Base-by-base conservation (phyloP, 257 asterid species). In the Leptodermis oblonga region DNA sequence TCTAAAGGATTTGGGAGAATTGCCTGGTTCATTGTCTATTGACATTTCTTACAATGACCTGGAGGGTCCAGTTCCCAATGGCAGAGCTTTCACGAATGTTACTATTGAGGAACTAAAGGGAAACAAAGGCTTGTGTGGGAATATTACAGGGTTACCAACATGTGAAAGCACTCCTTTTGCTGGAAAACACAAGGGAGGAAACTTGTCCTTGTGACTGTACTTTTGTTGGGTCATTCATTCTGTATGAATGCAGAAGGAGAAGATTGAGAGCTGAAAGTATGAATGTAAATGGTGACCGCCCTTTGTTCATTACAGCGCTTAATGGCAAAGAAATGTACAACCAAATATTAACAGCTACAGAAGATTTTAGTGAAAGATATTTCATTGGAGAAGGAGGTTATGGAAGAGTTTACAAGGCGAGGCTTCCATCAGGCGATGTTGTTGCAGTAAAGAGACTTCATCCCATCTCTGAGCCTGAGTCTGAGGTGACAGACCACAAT, bases 21-120 rank as follows among this genome's bases (percentile, higher is more conserved):
- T 76, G 43, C 6, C 67, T 22, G 69, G 81, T 56, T 78, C 82
- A 46, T 28, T 41, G 23, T 67, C 51, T 13, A 61, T 83, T 9
- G 67, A 83, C 64, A 18, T 83, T 28, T 83, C 84, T 12, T 68
- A 59, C 76, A 83, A 83, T 76, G 69, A 78, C 70, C 67, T 83
- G 23, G 82, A 69, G 17, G 84, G 88, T 52, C 76, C 80, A 30
- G 48, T 81, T 43, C 88, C 83, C 2, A 26, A 46, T 22, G 75
- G 22, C 54, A 46, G 5, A 30, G 80, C 80, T 4, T 83, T 81
- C 69, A 69, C 15, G n/a, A 69, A 62, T 36, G 68, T 74, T 26
- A 22, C 79, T 7, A 41, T 42, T 23, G 78, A 76, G n/a, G 65
- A 72, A 14, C 42, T 83, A 65, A 48, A 70, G 45, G 67, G 71